Evolutionary conservation across 2,329 filamentous ascomycete genomes (phyloP), one percentile per base, ranked within the genome.

Genomic region (Aspergillus cejpii): DNA sequence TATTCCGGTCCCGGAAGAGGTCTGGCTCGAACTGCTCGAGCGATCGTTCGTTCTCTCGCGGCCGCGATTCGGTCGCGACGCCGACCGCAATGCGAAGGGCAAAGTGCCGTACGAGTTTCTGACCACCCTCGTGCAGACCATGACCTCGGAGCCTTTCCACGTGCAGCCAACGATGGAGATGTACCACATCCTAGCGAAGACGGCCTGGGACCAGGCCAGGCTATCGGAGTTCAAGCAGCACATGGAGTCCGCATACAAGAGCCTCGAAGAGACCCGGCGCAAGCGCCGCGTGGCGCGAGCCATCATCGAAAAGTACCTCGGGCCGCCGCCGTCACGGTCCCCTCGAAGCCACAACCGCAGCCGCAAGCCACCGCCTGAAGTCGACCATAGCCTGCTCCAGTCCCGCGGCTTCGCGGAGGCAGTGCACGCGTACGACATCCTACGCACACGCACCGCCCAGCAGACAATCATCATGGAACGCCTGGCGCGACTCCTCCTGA

Each of bases 1-100:
- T 1, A 66, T 91, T 19, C 50, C 68, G 1, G 79, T 91, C 28
- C 66, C 79, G 0, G 55, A 60, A 5, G 59, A 72, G 4, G 72
- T 80, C 14, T 91, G 87, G 86, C 72, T 74, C 6, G 77, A 82
- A 43, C 65, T 91, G 2, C 69, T 90, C 12, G 73, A 79, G 48
- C 86, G 84, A 77, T 75, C 83, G 0, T 83, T 80, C 55, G 69
- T 85, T 7, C 71, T 81, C 31, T 69, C 74, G 2, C 61, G 68
- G 61, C 49, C 69, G 58, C 33, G 71, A 65, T 45, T 66, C 64
- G 38, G 63, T 55, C 27, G 49, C 49, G 38, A 66, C 52, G 43
- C 45, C 65, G 33, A 52, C 38, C 46, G 58, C 23, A 48, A 52
- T 31, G 39, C 27, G 5, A 39, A 53, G 8, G 68, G 64, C 36